Evolutionary conservation across 352 stramenopile genomes (phyloP), one percentile per base, ranked within the genome.

Genomic region (Pythium apleroticum): DNA sequence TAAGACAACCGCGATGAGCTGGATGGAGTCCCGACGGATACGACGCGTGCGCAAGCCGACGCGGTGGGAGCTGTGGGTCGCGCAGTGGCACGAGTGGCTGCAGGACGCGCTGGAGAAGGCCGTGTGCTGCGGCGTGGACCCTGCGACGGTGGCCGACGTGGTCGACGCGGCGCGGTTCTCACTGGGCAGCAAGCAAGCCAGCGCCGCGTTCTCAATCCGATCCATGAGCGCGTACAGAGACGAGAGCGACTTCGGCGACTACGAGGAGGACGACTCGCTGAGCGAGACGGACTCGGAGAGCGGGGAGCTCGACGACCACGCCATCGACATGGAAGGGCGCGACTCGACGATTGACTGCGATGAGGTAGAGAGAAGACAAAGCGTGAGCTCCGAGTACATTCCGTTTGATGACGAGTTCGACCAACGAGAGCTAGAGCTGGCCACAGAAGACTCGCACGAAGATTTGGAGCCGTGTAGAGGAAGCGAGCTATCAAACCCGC

Each of bases 201-300:
- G 66, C 31, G 57, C 66, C 7, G 55, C 46, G 45, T 63, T 72
- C 20, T 72, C 66, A 14, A 68, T 72, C 27, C 37, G 54, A 9
- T 68, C 60, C 14, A 57, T 67, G 59, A 58, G 25, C 8, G 54
- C 41, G 5, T 68, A 62, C 39, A 19, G 20, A 22, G 59, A 65
- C 19, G 56, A 68, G 24, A 59, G 58, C 30, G 52, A 58, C 2
- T 60, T 64, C 54, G 58, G 25, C 8, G 41, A 66, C 25, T 39
- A 66, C 17, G 35, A 63, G 35, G 65, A 60, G 35, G 33, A 46
- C n/a, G n/a, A n/a, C 15, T 27, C 27, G 20, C 12, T 62, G 57
- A 63, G 65, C 22, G 65, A 71, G 33, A 72, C 66, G n/a, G 66
- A 72, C 17, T 72, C 66, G 8, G 66, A 72, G 24, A 68, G 60